These are phyloP conservation scores for Boletus speciosus DNA, from an alignment of 768 basidiomycete genomes.

Conservation along the genomic window DNA sequence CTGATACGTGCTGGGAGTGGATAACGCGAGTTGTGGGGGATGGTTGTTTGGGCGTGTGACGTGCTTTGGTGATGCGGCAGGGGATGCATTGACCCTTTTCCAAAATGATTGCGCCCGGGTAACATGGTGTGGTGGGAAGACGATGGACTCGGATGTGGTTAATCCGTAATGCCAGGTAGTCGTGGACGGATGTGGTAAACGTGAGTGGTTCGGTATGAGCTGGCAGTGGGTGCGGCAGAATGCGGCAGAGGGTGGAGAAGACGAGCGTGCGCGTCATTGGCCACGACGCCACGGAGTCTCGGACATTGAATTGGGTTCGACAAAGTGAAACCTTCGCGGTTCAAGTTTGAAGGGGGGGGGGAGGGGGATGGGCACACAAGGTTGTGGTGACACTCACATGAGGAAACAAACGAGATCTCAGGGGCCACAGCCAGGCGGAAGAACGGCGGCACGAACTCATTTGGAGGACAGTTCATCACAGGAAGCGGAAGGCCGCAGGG, in stretches of 20 bases:
- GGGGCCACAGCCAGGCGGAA: constrained; percentile 8
- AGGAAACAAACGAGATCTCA: constrained; percentile 5
- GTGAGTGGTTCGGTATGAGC: constrained; percentile 8
- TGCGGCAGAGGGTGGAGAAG: background rate
- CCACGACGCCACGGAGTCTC: constrained; percentile 27
- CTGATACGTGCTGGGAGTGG: constrained; percentile 8
- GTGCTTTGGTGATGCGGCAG: constrained; percentile 7
- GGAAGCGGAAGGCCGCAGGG: constrained; percentile 31
- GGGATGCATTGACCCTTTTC: constrained; percentile 14
- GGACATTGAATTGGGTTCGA: constrained; percentile 28
- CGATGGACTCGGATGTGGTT: constrained; percentile 14
- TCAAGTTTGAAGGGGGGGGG: background rate
- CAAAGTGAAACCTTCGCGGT: constrained; percentile 29
- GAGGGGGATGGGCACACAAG: constrained; percentile 2
- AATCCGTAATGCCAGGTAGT: background rate
- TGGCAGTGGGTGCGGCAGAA: constrained; percentile 11
- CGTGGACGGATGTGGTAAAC: constrained; percentile 10
- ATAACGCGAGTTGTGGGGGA: constrained; percentile 13
- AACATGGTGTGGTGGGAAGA: constrained; percentile 15
- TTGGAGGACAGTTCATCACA: constrained; percentile 16
- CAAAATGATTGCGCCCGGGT: constrained; percentile 20
- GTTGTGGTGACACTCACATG: constrained; percentile 5
- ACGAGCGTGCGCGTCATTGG: background rate
- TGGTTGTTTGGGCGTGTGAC: constrained; percentile 14
- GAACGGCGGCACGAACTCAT: constrained; percentile 18